These are phyloP conservation scores for Ophiostoma himal-ulmi DNA, from an alignment of 2,329 filamentous ascomycete genomes.

Conservation along the genomic window DNA sequence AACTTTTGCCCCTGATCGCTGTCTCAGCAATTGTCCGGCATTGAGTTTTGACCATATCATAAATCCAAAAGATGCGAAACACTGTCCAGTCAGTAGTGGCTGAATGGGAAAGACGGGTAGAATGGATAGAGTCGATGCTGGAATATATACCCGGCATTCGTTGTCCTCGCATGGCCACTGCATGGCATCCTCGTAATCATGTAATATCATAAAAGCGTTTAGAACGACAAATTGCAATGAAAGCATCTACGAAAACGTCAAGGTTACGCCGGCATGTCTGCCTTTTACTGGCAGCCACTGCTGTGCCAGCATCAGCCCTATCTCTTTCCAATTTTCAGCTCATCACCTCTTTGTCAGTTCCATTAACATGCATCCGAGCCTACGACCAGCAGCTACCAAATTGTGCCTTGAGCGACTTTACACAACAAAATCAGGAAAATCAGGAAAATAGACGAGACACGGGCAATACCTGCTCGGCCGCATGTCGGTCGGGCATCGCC, in stretches of 20 bases:
- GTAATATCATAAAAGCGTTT: not conserved
- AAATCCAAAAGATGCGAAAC: not conserved
- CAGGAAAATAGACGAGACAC: not conserved
- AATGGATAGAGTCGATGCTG: no score
- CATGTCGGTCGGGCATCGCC: conserved; percentile 53
- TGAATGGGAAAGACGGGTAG: not conserved
- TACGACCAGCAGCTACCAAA: conserved; percentile 40
- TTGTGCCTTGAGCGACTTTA: conserved; percentile 37
- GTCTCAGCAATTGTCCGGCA: conserved; percentile 5
- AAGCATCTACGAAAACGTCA: not conserved
- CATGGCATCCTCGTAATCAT: not conserved
- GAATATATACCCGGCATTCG: not conserved
- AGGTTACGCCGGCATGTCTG: not conserved
- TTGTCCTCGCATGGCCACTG: not conserved
- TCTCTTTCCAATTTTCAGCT: conserved; percentile 40
- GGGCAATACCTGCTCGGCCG: conserved; percentile 35
- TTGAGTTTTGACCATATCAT: not conserved
- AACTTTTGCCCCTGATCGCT: conserved; percentile 3
- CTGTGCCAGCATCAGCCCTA: conserved; percentile 30
- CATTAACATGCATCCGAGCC: conserved; percentile 37
- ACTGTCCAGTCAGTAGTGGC: no score
- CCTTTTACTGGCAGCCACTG: not conserved
- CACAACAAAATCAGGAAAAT: not conserved
- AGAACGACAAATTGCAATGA: not conserved
- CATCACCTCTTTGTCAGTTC: conserved; percentile 35